Conservation (phyloP, 1,139 yeast genomes). For the Pichia sp. region DNA sequence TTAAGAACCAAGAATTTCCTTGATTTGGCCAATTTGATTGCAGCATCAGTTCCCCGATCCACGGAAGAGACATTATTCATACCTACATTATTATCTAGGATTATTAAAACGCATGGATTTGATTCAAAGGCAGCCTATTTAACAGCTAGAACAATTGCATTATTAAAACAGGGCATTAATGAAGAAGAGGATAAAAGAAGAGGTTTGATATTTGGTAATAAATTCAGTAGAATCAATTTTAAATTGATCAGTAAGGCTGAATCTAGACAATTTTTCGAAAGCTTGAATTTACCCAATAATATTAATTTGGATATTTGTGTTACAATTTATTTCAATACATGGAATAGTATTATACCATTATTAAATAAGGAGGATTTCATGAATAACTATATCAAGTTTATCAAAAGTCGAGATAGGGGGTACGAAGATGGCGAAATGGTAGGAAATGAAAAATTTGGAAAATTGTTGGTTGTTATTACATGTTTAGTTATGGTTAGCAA, state of each 20-base stretch:
- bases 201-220: conserved; percentile 24
- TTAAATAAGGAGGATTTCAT: conserved; percentile 61
- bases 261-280: conserved; percentile 39
- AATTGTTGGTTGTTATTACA: conserved; percentile 49
- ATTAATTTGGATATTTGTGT: conserved; percentile 51
- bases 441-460: conserved; percentile 52
- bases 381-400: conserved; percentile 44
- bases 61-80: conserved; percentile 72
- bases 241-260: conserved; percentile 33
- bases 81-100: conserved; percentile 61
- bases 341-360: conserved; percentile 69
- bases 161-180: conserved; percentile 46
- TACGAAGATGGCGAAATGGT: conserved; percentile 37
- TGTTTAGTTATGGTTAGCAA: conserved; percentile 49
- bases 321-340: conserved; percentile 63
- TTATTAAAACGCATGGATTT: conserved; percentile 65
- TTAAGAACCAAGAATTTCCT: conserved; percentile 40
- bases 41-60: conserved; percentile 66
- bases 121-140: conserved; percentile 60
- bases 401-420: conserved; percentile 28
- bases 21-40: conserved; percentile 60
- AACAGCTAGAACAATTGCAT: conserved; percentile 64
- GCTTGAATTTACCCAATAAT: conserved; percentile 48
- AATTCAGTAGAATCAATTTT: conserved; percentile 33
- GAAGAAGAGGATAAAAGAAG: too few relatives aligned